phyloP scores from a whole-genome alignment of 306 rosid genomes.

The Acacia crassicarpa region DNA sequence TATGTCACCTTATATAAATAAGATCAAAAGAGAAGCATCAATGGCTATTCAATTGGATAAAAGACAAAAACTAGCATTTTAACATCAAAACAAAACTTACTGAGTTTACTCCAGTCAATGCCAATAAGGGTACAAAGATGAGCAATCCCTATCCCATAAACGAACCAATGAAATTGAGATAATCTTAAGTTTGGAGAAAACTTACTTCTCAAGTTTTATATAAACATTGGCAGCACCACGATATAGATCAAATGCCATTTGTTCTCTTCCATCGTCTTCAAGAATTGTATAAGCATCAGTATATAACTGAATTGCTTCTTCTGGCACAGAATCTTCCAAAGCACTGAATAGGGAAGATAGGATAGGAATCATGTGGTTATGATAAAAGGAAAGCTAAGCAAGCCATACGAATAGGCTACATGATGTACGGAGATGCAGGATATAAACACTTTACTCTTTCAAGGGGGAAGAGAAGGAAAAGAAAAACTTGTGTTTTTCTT shows the following conservation, averaged over 20 bases:
- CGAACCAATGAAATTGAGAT: conserved; percentile 4
- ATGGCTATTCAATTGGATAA: background rate
- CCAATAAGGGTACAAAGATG: conserved; percentile 3
- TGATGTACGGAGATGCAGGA: conserved; percentile 14
- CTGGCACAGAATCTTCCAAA: conserved; percentile 76
- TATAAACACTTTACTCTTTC: background rate
- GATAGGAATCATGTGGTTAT: conserved; percentile 16
- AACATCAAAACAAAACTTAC: background rate
- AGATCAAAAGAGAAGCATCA: background rate
- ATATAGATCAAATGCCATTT: conserved; percentile 96
- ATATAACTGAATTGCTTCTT: conserved; percentile 86
- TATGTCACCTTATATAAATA: conserved; percentile 9
- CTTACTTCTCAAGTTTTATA: conserved; percentile 89
- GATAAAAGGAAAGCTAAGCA: background rate
- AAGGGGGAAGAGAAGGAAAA: background rate
- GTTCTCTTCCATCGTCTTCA: conserved; percentile 90
- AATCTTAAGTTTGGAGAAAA: conserved; percentile 18
- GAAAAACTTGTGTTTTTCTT: background rate
- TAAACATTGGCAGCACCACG: conserved; percentile 72
- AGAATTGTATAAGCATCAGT: conserved; percentile 83
- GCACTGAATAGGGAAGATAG: conserved; percentile 53
- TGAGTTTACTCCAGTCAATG: background rate
- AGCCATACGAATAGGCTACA: background rate
- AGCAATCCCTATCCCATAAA: conserved; percentile 4
- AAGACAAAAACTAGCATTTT: background rate